These are phyloP conservation scores for Candida mesenterica DNA, from an alignment of 1,139 yeast species.

Conservation along the genomic window DNA sequence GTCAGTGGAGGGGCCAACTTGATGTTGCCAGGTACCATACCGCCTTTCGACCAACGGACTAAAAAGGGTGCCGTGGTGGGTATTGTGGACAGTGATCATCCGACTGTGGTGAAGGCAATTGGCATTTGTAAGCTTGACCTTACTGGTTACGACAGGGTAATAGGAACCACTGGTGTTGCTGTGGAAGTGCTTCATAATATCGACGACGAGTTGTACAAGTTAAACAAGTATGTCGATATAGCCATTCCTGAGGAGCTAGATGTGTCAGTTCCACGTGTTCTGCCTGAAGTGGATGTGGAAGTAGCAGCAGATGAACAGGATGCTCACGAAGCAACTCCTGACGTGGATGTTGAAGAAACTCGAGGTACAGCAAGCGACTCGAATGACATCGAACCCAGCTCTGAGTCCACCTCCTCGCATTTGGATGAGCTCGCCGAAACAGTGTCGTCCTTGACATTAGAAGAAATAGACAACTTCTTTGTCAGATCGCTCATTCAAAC, in stretches of 20 bases:
- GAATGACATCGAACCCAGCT: too few relatives aligned
- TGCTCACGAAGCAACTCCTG: conserved; percentile 1
- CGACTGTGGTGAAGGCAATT: conserved; percentile 69
- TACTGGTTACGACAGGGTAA: conserved; percentile 37
- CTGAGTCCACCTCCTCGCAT: conserved; percentile 3
- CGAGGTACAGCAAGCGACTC: conserved; percentile 4
- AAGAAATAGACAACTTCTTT: conserved; percentile 80
- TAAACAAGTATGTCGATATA: conserved; percentile 45
- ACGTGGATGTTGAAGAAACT: not conserved
- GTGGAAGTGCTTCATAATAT: conserved; percentile 56
- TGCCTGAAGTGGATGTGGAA: conserved; percentile 36
- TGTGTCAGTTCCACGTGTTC: conserved; percentile 21
- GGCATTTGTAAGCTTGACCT: conserved; percentile 65
- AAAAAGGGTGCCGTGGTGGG: conserved; percentile 64
- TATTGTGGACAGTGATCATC: conserved; percentile 58
- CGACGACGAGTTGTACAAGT: conserved; percentile 51
- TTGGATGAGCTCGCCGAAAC: conserved; percentile 28
- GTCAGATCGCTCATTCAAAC: conserved; percentile 67
- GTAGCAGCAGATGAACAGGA: conserved; percentile 22
- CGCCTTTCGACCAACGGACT: conserved; percentile 61
- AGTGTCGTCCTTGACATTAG: conserved; percentile 44
- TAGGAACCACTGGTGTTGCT: conserved; percentile 65
- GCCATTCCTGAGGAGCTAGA: conserved; percentile 38
- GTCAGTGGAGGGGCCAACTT: conserved; percentile 79
- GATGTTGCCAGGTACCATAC: conserved; percentile 87